These are phyloP conservation scores for Penicillium sp. DNA, from an alignment of 2,329 filamentous ascomycete genomes.

Conservation along the genomic window DNA sequence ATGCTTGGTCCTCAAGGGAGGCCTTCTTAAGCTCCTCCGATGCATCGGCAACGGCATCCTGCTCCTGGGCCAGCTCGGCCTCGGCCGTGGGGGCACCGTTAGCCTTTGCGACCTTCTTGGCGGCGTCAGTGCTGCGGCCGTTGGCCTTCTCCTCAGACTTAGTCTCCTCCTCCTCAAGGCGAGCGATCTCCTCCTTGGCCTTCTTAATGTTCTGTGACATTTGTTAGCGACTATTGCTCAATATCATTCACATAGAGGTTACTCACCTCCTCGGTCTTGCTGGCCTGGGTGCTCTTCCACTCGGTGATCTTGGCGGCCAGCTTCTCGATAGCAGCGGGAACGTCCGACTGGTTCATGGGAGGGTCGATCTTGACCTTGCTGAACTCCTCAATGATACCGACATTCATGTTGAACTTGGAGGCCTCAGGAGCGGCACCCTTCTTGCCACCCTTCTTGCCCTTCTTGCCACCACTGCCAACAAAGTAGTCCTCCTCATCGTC, in stretches of 20 bases:
- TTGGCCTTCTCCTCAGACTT: constrained; percentile 41
- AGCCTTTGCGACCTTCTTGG: constrained; percentile 55
- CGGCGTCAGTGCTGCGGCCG: constrained; percentile 50
- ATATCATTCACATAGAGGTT: neutral
- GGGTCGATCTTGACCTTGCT: constrained; percentile 80
- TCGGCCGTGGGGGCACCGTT: constrained; percentile 56
- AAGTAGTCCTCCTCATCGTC: constrained; percentile 88
- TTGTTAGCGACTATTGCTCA: constrained; percentile 3
- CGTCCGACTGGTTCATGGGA: constrained; percentile 80
- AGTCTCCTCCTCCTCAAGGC: constrained; percentile 70
- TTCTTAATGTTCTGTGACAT: constrained; percentile 83
- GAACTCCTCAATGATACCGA: constrained; percentile 89
- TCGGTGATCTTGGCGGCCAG: constrained; percentile 85
- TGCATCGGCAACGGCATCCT: constrained; percentile 60
- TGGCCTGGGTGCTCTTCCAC: constrained; percentile 88
- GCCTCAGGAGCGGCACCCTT: constrained; percentile 51
- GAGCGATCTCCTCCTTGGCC: constrained; percentile 92
- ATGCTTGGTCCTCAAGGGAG: constrained; percentile 57
- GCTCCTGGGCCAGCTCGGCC: constrained; percentile 56
- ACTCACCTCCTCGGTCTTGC: constrained; percentile 86
- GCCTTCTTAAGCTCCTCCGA: constrained; percentile 61
- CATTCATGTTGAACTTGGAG: constrained; percentile 77
- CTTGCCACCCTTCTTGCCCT: constrained; percentile 87
- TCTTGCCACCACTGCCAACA: constrained; percentile 69
- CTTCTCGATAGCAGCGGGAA: constrained; percentile 78